Conservation (phyloP, 2,329 filamentous ascomycete species). For the Ascochyta pisi region DNA sequence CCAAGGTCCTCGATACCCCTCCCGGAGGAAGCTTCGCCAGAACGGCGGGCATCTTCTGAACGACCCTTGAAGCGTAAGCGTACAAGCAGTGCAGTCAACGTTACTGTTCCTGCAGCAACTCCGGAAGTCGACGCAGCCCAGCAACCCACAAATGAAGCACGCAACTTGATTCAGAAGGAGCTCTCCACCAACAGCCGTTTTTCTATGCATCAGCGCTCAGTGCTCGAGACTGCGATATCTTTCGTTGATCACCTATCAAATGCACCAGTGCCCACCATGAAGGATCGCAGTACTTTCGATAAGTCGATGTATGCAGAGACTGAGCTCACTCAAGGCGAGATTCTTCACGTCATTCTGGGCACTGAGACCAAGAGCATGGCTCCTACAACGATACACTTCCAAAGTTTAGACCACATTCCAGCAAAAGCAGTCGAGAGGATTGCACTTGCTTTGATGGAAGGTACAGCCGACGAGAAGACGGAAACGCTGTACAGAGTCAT, state of each 20-base stretch:
- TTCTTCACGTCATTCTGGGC: slow-evolving; percentile 36
- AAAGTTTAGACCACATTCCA: slow-evolving; percentile 40
- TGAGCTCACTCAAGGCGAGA: slow-evolving; percentile 34
- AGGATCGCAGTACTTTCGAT: slow-evolving; percentile 35
- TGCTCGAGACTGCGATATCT: slow-evolving; percentile 40
- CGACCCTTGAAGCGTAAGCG: slow-evolving; percentile 31
- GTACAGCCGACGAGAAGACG: slow-evolving; percentile 37
- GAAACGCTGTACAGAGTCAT: slow-evolving; percentile 41
- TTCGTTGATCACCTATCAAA: slow-evolving; percentile 42
- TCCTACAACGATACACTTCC: slow-evolving; percentile 28
- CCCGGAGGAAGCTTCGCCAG: slow-evolving; percentile 5
- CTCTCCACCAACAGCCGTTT: slow-evolving; percentile 36
- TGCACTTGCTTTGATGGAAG: slow-evolving; percentile 37
- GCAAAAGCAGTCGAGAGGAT: slow-evolving; percentile 40
- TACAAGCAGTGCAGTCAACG: slow-evolving; percentile 24
- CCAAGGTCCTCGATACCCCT: slow-evolving; percentile 1
- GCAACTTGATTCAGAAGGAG: slow-evolving; percentile 38
- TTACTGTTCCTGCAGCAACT: slow-evolving; percentile 13
- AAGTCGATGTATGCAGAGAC: slow-evolving; percentile 34
- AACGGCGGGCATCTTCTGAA: slow-evolving; percentile 16
- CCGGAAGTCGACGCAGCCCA: slow-evolving; percentile 27
- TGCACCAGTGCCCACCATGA: slow-evolving; percentile 27
- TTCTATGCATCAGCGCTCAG: slow-evolving; percentile 35
- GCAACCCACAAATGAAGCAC: slow-evolving; percentile 34
- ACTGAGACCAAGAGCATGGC: slow-evolving; percentile 27